These are phyloP conservation scores for Grosmannia serpens DNA, from an alignment of 2,329 filamentous ascomycete genomes.

Conservation along the genomic window DNA sequence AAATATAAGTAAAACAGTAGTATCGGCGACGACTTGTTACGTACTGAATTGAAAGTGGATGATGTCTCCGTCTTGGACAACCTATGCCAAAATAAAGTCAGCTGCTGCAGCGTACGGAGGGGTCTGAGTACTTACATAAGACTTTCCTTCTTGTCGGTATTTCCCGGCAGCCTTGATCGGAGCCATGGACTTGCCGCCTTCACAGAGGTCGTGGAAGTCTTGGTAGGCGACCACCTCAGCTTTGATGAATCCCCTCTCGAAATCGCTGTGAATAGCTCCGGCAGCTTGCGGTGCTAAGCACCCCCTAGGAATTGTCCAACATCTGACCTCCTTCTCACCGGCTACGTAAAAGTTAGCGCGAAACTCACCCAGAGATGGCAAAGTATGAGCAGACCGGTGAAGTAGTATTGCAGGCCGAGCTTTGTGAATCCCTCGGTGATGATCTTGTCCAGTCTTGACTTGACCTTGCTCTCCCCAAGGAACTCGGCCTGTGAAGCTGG, in stretches of 20 bases:
- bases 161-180: slow-evolving; percentile 34
- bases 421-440: slow-evolving; percentile 32
- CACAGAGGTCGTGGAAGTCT: slow-evolving; percentile 31
- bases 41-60: slow-evolving; percentile 33
- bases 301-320: slow-evolving; percentile 59
- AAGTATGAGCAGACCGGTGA: slow-evolving; percentile 21
- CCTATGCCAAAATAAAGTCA: slow-evolving; percentile 16
- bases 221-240: slow-evolving; percentile 33
- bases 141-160: slow-evolving; percentile 32
- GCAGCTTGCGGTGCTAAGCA: slow-evolving; percentile 94
- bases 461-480: slow-evolving; percentile 28
- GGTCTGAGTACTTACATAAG: slow-evolving; percentile 21
- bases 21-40: slow-evolving; percentile 10
- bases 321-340: slow-evolving; percentile 33
- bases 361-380: not conserved
- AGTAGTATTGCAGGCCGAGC: slow-evolving; percentile 32
- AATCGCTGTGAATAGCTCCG: slow-evolving; percentile 95
- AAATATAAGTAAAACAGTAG: not conserved
- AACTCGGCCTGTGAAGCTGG: slow-evolving; percentile 22
- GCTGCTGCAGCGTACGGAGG: slow-evolving; percentile 3
- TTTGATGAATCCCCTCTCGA: slow-evolving; percentile 91
- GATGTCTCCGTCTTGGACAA: slow-evolving; percentile 31
- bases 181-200: slow-evolving; percentile 30
- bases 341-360: slow-evolving; percentile 13
- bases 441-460: slow-evolving; percentile 29